phyloP scores from a whole-genome alignment of 805 yeast species.

The Saturnispora zaruensis region DNA sequence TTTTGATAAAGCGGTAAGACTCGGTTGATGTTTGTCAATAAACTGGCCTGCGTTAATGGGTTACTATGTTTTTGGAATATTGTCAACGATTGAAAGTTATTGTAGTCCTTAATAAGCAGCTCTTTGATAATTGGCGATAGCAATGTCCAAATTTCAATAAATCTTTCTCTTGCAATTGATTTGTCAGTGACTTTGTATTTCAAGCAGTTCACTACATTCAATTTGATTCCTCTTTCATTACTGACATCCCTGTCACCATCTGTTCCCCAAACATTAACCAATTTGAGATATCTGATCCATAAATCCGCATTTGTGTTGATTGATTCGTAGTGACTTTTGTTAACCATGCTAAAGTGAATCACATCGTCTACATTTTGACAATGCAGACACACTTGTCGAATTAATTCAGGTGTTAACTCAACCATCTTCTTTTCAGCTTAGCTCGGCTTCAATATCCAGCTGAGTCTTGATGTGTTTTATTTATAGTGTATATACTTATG shows the following conservation, averaged over 20 bases:
- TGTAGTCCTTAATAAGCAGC: slow-evolving; percentile 26
- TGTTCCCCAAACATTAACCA: slow-evolving; percentile 21
- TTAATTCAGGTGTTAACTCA: slow-evolving; percentile 11
- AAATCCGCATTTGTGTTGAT: slow-evolving; percentile 16
- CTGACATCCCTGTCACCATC: not conserved
- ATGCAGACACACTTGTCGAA: slow-evolving; percentile 15
- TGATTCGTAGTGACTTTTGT: slow-evolving; percentile 22
- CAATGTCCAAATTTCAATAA: slow-evolving; percentile 22
- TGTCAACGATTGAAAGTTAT: slow-evolving; percentile 26
- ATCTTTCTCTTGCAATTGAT: slow-evolving; percentile 19
- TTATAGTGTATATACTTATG: too few species aligned
- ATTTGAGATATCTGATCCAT: slow-evolving; percentile 22
- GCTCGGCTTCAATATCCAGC: too few species aligned
- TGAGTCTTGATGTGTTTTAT: too few species aligned
- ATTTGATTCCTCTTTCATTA: slow-evolving; percentile 2
- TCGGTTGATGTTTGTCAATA: slow-evolving; percentile 25
- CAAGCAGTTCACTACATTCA: slow-evolving; percentile 24
- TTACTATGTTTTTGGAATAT: slow-evolving; percentile 25
- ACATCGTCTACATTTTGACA: slow-evolving; percentile 22
- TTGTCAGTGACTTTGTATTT: slow-evolving; percentile 18
- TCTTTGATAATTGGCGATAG: slow-evolving; percentile 26
- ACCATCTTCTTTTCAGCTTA: not conserved
- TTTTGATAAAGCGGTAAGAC: slow-evolving; percentile 22
- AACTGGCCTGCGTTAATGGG: slow-evolving; percentile 26
- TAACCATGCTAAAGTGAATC: slow-evolving; percentile 22